Conservation (phyloP, 306 rosid genomes). For the Neltuma alba region DNA sequence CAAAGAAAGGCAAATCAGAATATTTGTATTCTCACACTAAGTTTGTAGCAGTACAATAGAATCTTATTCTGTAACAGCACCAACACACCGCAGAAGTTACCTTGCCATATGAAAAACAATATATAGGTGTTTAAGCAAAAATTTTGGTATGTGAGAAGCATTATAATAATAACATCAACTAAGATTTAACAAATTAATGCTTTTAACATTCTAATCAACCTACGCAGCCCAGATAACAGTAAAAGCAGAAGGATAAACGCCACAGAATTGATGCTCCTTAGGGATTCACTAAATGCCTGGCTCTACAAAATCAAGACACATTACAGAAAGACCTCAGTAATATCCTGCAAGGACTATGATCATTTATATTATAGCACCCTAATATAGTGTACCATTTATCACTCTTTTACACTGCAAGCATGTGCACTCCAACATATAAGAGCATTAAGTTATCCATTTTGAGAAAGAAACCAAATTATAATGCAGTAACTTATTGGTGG, state of each 20-base stretch:
- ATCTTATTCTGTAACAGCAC: not conserved
- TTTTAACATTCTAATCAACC: not conserved
- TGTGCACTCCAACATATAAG: not conserved
- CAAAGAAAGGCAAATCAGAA: constrained; percentile 9
- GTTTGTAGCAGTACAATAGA: not conserved
- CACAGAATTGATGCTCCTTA: not conserved
- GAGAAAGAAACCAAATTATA: constrained; percentile 6
- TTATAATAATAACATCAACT: not conserved
- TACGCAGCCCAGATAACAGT: not conserved
- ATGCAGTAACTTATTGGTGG: constrained; percentile 6
- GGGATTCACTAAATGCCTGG: not conserved
- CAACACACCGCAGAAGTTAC: not conserved
- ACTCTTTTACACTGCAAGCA: constrained; percentile 4
- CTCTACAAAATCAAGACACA: not conserved
- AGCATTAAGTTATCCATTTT: constrained; percentile 14
- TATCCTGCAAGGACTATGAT: not conserved
- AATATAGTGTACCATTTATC: not conserved
- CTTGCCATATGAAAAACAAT: constrained; percentile 14
- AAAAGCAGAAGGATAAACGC: not conserved
- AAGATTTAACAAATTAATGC: not conserved
- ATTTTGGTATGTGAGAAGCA: constrained; percentile 5
- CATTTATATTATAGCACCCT: not conserved
- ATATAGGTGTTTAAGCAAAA: not conserved
- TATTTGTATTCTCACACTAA: not conserved
- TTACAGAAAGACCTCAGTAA: not conserved